These are phyloP conservation scores for Barnettozyma siamensis DNA, from an alignment of 805 yeast genomes.

Conservation along the genomic window DNA sequence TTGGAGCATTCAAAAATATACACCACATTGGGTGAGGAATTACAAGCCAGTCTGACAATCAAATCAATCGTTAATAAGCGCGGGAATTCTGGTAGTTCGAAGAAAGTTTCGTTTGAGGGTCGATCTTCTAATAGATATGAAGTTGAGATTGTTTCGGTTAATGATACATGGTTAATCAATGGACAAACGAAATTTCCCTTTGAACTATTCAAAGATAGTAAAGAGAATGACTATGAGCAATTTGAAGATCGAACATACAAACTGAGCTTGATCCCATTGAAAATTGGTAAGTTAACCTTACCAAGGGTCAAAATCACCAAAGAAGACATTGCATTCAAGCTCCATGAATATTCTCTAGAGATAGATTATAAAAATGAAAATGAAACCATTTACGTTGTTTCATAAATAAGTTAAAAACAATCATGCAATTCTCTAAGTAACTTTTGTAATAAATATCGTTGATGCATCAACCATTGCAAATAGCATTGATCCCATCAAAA, in stretches of 20 bases:
- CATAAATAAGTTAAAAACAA: slow-evolving; percentile 34
- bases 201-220: slow-evolving; percentile 24
- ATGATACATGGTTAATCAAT: slow-evolving; percentile 75
- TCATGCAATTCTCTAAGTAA: no score
- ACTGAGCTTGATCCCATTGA: slow-evolving; percentile 63
- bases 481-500: slow-evolving; percentile 27
- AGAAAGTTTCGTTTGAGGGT: slow-evolving; percentile 20
- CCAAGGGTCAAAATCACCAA: slow-evolving; percentile 54
- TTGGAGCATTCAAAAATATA: slow-evolving; percentile 36
- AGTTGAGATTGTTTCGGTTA: slow-evolving; percentile 42
- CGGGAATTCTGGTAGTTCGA: slow-evolving; percentile 8
- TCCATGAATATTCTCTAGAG: slow-evolving; percentile 42
- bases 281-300: slow-evolving; percentile 62
- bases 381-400: slow-evolving; percentile 65
- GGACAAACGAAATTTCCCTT: slow-evolving; percentile 61
- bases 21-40: slow-evolving; percentile 54
- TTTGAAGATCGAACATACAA: slow-evolving; percentile 19
- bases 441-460: no score
- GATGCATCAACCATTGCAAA: background rate
- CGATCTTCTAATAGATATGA: slow-evolving; percentile 30
- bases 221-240: slow-evolving; percentile 11
- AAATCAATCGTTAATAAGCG: slow-evolving; percentile 29
- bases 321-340: slow-evolving; percentile 23
- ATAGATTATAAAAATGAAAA: slow-evolving; percentile 62
- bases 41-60: slow-evolving; percentile 36